Base-by-base conservation (phyloP, 345 rosid species). In the Citrus mangshanensis region DNA sequence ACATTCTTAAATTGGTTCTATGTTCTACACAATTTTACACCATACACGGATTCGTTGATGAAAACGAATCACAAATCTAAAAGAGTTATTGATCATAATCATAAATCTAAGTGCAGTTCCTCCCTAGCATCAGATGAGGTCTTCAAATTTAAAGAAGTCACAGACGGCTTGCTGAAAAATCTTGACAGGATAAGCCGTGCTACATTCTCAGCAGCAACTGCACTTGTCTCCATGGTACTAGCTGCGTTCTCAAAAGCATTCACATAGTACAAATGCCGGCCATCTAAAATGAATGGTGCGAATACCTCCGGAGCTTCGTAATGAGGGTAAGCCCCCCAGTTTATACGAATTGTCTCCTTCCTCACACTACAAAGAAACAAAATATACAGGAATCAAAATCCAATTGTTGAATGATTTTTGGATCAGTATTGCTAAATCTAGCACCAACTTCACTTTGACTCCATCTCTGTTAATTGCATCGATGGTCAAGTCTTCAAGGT, bases 311-410 rank as follows among this genome's bases (percentile, higher is more conserved):
- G 97, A 3, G 97, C 95, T 14, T 85, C 80, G 85, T 89, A 94
- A 79, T 89, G 91, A 4, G 99, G 99, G 85, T 96, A 96, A 21
- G 99, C 99, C n/a, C 88, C 99, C 98, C 99, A 96, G 81, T 94
- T 71, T 75, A 94, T 91, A 42, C 82, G 88, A 72, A 90, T 19
- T 3, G 98, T 94, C 76, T 92, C 93, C 83, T 65, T 81, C 87
- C 97, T 88, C 40, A 1, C 70, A 38, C 98, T 96, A 80, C 24
- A 56, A 46, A 86, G 42, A 28, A 63, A 66, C 70, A 76, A 56
- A 62, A 78, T 37, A 2, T 27, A 27, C 42, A 78, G 22, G 2
- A 56, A 77, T 79, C 70, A 85, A 81, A 72, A 51, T 49, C 40
- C 24, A 68, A 30, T 9, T 66, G 30, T 10, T 13, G 6, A 28